phyloP scores from a whole-genome alignment of 2,329 filamentous ascomycete genomes.

The Trichophyton simii region DNA sequence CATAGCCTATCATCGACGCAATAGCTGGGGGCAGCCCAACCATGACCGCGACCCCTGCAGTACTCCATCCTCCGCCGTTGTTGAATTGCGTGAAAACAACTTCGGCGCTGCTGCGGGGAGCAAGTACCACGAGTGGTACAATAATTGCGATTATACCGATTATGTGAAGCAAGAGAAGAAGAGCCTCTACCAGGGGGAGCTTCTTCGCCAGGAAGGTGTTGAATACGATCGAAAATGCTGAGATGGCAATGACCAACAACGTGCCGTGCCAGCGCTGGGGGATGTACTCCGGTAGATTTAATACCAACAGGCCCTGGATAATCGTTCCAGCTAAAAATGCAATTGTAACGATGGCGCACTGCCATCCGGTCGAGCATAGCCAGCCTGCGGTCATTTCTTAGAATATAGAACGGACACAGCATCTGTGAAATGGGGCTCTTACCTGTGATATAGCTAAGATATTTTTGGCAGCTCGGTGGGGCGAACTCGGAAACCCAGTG shows the following conservation, averaged over 20 bases:
- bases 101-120: conserved; percentile 26
- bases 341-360: conserved; percentile 33
- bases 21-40: conserved; percentile 31
- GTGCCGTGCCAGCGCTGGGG: conserved; percentile 35
- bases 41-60: conserved; percentile 25
- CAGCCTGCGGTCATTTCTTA: conserved; percentile 20
- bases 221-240: conserved; percentile 29
- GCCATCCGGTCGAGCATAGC: conserved; percentile 35
- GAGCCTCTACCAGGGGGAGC: conserved; percentile 28
- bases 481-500: conserved; percentile 37
- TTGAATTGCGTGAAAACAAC: conserved; percentile 32
- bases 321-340: conserved; percentile 34
- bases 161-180: conserved; percentile 33
- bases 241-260: conserved; percentile 31
- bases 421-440: conserved; percentile 2
- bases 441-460: conserved; percentile 36
- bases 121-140: conserved; percentile 32
- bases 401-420: neutral
- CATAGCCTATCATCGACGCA: conserved; percentile 31
- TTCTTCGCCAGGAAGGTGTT: conserved; percentile 32
- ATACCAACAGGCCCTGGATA: conserved; percentile 35
- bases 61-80: conserved; percentile 31
- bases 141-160: conserved; percentile 33
- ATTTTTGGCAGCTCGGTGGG: conserved; percentile 29
- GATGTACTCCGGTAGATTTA: conserved; percentile 32